phyloP scores from a whole-genome alignment of 2,329 filamentous ascomycete genomes.

The Aspergillus ruber region DNA sequence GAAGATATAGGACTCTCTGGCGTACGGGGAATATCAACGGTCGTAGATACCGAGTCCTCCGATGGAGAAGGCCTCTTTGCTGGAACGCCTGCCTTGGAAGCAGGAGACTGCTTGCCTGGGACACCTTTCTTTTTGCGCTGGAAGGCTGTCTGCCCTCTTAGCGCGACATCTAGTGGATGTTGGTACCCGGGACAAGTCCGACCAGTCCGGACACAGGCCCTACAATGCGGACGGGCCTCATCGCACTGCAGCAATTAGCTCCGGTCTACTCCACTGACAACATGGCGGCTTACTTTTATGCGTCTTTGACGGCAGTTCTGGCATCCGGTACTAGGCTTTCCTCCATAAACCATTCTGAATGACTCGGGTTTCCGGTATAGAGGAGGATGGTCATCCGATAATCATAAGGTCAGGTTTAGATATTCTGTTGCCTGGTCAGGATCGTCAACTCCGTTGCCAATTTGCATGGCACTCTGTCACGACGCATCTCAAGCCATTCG shows the following conservation, averaged over 20 bases:
- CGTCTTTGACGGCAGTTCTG: constrained; percentile 22
- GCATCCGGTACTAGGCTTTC: constrained; percentile 22
- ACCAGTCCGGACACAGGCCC: constrained; percentile 20
- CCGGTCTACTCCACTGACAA: not conserved
- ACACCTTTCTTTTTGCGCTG: constrained; percentile 6
- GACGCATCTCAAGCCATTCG: too few species aligned
- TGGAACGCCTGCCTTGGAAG: not conserved
- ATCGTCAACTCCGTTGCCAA: too few species aligned
- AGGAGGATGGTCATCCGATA: not conserved
- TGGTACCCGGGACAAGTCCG: constrained; percentile 23
- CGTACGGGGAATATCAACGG: not conserved
- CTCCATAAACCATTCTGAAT: constrained; percentile 19
- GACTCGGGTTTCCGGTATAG: not conserved
- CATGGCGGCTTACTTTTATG: constrained; percentile 19
- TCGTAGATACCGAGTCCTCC: not conserved
- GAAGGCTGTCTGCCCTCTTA: constrained; percentile 19
- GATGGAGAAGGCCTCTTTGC: not conserved
- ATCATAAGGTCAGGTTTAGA: too few species aligned
- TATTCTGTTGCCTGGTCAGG: not conserved
- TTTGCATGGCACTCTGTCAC: too few species aligned
- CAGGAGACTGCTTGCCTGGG: not conserved
- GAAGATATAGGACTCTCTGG: not conserved
- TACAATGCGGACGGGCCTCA: constrained; percentile 24
- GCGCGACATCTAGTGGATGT: constrained; percentile 23
- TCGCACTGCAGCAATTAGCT: constrained; percentile 18